Evolutionary conservation across 768 basidiomycete genomes (phyloP), one percentile per base, ranked within the genome.

Genomic region (Russula emetica): DNA sequence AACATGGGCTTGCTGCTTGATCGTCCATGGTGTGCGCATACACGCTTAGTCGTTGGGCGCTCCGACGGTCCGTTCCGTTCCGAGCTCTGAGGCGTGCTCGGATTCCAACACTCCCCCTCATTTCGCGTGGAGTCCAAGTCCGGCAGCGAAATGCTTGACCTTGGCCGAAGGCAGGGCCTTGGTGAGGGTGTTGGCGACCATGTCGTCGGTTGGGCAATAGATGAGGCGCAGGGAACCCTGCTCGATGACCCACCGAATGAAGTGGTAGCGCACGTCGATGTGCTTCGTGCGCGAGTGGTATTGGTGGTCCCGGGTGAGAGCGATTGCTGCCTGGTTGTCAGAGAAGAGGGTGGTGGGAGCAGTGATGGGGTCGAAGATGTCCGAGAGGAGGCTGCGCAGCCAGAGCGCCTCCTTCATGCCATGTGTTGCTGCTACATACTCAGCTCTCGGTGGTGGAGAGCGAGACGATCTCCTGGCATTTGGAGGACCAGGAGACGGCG

Each of bases 391-490:
- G 16, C 28, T 50, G 28, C 16, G 14, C 5, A 50, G 9, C 49
- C 49, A 50, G 0, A 50, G 14, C 5, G 14, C 49, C 28, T 50
- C 49, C 28, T 50, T 50, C 49, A 50, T 28, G 14, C 49, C 16
- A 2, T 50, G 24, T 0, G 28, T 40, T 2, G 70, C 65, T 0
- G 78, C 78, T 16, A 79, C 72, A 68, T 79, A 81, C 71, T 82
- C 80, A n/a, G 0, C 78, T 76, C 66, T 83, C 78, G 3, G 72
- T 73, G 0, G 75, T 78, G 0, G 78, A 82, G 14, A 50, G 49
- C 5, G 28, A 50, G 2, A 50, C 3, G 1, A 50, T 26, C 28
- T 50, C 49, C 6, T 84, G 82, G 53, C 75, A 72, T 53, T 74
- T 72, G 0, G 76, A 75, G 26, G 69, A 69, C 80, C 82, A 83